phyloP scores from a whole-genome alignment of 179 eudicot species.

The Beta macrorhiza region DNA sequence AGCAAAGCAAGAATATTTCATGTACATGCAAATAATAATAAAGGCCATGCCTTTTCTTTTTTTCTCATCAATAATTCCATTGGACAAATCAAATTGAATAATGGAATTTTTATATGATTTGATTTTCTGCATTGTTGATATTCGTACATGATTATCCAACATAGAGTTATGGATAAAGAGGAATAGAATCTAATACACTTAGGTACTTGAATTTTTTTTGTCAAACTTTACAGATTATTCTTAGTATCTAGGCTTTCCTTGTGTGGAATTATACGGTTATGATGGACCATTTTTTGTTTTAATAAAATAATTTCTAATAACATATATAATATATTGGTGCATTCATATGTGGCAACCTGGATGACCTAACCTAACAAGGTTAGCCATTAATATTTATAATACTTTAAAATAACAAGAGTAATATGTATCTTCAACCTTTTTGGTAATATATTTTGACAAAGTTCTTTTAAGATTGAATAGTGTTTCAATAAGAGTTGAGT shows the following conservation, averaged over 20 bases:
- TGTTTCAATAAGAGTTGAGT: too few species aligned
- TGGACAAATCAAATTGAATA: slow-evolving; percentile 19
- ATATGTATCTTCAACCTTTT: too few species aligned
- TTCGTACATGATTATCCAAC: slow-evolving; percentile 30
- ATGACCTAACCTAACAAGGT: background rate
- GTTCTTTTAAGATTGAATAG: too few species aligned
- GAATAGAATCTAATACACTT: slow-evolving; percentile 47
- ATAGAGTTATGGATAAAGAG: slow-evolving; percentile 36
- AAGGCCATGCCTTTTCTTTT: slow-evolving; percentile 15
- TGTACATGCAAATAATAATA: slow-evolving; percentile 16
- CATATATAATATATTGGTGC: background rate
- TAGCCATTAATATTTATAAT: background rate
- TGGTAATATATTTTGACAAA: too few species aligned
- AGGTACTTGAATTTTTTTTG: slow-evolving; percentile 20
- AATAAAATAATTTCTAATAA: background rate
- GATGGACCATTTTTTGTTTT: slow-evolving; percentile 17
- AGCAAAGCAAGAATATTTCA: slow-evolving; percentile 29
- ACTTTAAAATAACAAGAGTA: background rate
- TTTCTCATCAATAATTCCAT: background rate
- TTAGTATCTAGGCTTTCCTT: slow-evolving; percentile 33
- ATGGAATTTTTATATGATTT: slow-evolving; percentile 6
- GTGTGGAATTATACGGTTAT: slow-evolving; percentile 33
- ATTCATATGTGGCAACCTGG: background rate
- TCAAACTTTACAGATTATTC: slow-evolving; percentile 34
- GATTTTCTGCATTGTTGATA: slow-evolving; percentile 19